Base-by-base conservation (phyloP, 768 basidiomycete species). In the Grammothele lineata region DNA sequence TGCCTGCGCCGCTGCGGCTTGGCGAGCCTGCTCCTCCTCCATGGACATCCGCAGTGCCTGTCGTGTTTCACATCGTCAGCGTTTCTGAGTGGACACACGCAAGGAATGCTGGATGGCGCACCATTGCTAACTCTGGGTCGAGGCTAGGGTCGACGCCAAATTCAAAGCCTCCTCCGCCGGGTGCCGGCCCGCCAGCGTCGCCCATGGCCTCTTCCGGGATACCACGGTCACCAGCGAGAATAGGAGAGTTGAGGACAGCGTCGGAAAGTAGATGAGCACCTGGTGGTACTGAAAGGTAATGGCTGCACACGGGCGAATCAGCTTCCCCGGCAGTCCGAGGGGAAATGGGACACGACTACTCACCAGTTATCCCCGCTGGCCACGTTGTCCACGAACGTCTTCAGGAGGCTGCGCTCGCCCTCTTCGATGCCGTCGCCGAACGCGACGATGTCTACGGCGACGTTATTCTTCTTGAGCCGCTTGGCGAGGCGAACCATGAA, bases 391-490 rank as follows among this genome's bases (percentile, higher is more conserved):
- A 95, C 79, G 60, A 99, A 91, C 4, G 83, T 75, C 58, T 73
- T 77, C 50, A 99, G 72, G 45, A 91, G 79, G 14, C 80, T 80
- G 38, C 74, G 79, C 36, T 81, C 81, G 49, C 78, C 83, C 40
- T 81, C 80, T 61, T 85, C 87, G 37, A 93, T 87, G 5, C 83
- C 88, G 57, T 95, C 94, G 1, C 95, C 95, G 65, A 92, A 97
- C 5, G 79, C 79, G 23, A 98, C 73, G 41, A 98, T 74, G 66
- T 99, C 96, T 21, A 98, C 77, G 1, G 94, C 90, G 35, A 99
- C 92, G 58, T 97, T 99, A 66, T 98, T 98, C 83, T 99, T 99
- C 77, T 97, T 97, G 52, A 99, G 75, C 67, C 92, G 96, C 75
- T 94, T 96, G 9, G 94, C 96, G 27, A 99, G 78, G 63, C 83